Evolutionary conservation across 1,284 basidiomycete genomes (phyloP), one percentile per base, ranked within the genome.

Genomic region (Coniferiporia weirii): DNA sequence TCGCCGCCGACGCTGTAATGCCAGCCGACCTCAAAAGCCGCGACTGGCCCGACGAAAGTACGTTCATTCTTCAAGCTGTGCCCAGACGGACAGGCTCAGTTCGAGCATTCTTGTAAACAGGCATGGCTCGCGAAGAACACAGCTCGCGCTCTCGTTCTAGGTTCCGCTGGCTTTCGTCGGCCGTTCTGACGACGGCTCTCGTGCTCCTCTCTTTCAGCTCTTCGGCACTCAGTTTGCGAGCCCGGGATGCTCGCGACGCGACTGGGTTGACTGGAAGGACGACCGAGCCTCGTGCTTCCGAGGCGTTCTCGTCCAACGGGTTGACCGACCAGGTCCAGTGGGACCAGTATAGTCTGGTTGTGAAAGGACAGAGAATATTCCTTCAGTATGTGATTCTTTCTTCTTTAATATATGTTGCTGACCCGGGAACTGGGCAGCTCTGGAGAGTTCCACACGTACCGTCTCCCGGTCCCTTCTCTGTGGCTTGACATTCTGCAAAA

Each of bases 401-500:
- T 15, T 17, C 19, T 47, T 27, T 49, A 8, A 3, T 10, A 45
- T 48, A 7, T 5, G 40, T 64, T 27, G 62, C 53, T 65, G 64
- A 19, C n/a, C 4, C 15, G 12, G 12, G 38, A 40, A 10, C 15
- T 40, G 9, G 3, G 12, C 27, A 61, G 60, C 56, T 62, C 61
- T 0, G 89, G 89, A 46, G 91, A 93, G 70, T 91, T 93, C 68
- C 91, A 93, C 66, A 84, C 91, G 0, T 94, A 87, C 73, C 81
- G 91, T 19, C 74, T 93, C 1, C 91, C 91, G 1, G 85, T 91
- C 0, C 88, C 87, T 0, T 81, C 81, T 3, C 70, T 93, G 57
- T 94, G 91, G 91, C 77, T 83, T 13, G 91, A 94, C 66, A 85
- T 93, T 56, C 79, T 93, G 49, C 83, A 93, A 65, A 93, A 91